Conservation (phyloP, 192 early-diverging fungal genomes). For the Entomortierella lignicola region DNA sequence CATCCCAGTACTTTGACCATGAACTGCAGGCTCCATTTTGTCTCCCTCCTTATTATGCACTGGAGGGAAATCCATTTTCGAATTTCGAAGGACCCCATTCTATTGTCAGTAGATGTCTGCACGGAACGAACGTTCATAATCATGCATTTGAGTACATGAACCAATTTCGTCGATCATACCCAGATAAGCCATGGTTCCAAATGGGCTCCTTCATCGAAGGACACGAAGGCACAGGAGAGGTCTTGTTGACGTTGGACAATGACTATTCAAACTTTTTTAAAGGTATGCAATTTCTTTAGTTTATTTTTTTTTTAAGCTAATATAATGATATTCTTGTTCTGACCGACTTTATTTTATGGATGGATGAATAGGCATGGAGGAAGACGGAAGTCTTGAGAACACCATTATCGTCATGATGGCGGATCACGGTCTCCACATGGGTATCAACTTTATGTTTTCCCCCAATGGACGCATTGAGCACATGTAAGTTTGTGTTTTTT, state of each 20-base stretch:
- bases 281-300: conserved; percentile 18
- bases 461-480: conserved; percentile 55
- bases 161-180: conserved; percentile 48
- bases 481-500: conserved; percentile 50
- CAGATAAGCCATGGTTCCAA: conserved; percentile 47
- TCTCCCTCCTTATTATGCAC: conserved; percentile 61
- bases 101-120: conserved; percentile 49
- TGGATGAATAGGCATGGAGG: conserved; percentile 31
- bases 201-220: conserved; percentile 57
- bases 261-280: conserved; percentile 45
- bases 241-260: conserved; percentile 46
- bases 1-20: conserved; percentile 60
- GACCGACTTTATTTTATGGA: too few species aligned
- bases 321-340: too few species aligned
- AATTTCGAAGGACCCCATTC: conserved; percentile 63
- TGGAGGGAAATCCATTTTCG: conserved; percentile 60
- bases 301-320: too few species aligned
- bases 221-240: conserved; percentile 57
- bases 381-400: conserved; percentile 52
- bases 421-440: conserved; percentile 61
- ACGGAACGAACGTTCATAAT: conserved; percentile 54
- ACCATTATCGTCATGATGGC: conserved; percentile 56
- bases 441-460: conserved; percentile 55
- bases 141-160: conserved; percentile 57
- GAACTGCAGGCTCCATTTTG: conserved; percentile 68